phyloP scores from a whole-genome alignment of 257 asterid genomes.

The Solanum infundibuliforme region DNA sequence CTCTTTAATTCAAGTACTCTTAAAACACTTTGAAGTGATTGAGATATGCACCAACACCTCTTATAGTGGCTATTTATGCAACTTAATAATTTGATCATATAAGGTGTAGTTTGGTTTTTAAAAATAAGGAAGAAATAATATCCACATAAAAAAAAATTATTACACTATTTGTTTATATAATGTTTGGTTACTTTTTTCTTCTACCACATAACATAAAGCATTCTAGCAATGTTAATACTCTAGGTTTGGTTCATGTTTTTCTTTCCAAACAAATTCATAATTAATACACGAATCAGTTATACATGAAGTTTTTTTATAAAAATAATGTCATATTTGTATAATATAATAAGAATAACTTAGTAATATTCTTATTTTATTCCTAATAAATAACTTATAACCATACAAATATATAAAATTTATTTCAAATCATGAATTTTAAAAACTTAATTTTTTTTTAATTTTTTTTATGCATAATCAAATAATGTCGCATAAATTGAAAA shows the following conservation, averaged over 20 bases:
- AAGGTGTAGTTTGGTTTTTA: not conserved
- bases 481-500: not conserved
- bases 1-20: not conserved
- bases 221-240: not conserved
- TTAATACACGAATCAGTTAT: too few relatives aligned
- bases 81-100: not conserved
- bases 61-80: constrained; percentile 15
- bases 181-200: not conserved
- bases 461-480: not conserved
- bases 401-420: not conserved
- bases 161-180: not conserved
- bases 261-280: not conserved
- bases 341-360: not conserved
- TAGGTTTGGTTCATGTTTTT: not conserved
- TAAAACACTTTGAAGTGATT: constrained; percentile 18
- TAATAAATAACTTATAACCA: not conserved
- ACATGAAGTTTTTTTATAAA: too few relatives aligned
- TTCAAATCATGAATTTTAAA: not conserved
- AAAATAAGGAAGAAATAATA: not conserved
- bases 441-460: not conserved
- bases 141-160: not conserved
- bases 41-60: constrained; percentile 13
- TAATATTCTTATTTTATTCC: not conserved
- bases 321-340: not conserved
- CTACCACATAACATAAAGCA: not conserved